phyloP scores from a whole-genome alignment of 345 rosid genomes.

The Brassica rapa region DNA sequence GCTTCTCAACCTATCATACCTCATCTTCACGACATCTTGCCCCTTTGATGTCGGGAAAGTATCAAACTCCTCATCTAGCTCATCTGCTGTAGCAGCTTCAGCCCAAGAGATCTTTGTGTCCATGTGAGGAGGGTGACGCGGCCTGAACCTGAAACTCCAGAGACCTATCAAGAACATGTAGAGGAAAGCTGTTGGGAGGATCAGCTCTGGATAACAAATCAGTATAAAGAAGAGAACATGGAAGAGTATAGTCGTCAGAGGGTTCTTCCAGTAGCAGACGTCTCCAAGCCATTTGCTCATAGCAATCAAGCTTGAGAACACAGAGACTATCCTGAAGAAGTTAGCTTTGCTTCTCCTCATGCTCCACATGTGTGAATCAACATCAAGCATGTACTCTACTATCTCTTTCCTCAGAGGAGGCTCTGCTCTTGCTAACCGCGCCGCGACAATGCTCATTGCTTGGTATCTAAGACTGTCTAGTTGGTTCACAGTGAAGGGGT shows the following conservation, averaged over 20 bases:
- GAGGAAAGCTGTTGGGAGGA: constrained; percentile 74
- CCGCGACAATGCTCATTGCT: constrained; percentile 79
- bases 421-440: constrained; percentile 71
- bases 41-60: constrained; percentile 73
- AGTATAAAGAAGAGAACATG: constrained; percentile 71
- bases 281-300: constrained; percentile 77
- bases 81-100: constrained; percentile 75
- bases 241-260: constrained; percentile 63
- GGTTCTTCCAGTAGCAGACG: constrained; percentile 77
- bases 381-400: constrained; percentile 92
- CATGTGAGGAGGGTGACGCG: constrained; percentile 78
- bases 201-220: constrained; percentile 78
- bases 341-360: constrained; percentile 48
- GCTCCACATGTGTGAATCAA: constrained; percentile 94
- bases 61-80: constrained; percentile 83
- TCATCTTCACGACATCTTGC: constrained; percentile 71
- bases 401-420: constrained; percentile 85
- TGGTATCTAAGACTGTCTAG: constrained; percentile 74
- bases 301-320: constrained; percentile 63
- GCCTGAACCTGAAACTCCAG: constrained; percentile 71
- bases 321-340: constrained; percentile 78
- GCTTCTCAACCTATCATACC: constrained; percentile 83
- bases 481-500: constrained; percentile 85
- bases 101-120: constrained; percentile 87
- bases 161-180: constrained; percentile 86